phyloP scores from a whole-genome alignment of 2,329 filamentous ascomycete genomes.

The Sclerotinia trifoliorum region DNA sequence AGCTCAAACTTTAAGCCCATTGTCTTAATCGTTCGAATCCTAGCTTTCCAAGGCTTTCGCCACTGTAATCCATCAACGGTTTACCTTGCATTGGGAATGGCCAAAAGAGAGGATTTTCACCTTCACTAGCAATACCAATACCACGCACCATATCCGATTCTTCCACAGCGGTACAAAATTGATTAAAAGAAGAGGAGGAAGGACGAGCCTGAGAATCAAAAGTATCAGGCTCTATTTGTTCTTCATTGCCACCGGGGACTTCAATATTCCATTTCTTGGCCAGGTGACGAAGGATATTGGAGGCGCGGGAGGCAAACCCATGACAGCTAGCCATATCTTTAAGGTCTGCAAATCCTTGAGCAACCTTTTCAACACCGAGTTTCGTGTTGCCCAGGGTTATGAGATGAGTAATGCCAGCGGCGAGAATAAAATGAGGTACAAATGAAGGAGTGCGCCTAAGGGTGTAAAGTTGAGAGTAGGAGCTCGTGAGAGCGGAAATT shows the following conservation, averaged over 20 bases:
- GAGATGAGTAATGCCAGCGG: constrained; percentile 35
- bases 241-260: constrained; percentile 45
- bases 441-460: constrained; percentile 39
- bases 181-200: constrained; percentile 27
- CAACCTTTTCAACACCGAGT: constrained; percentile 44
- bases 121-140: constrained; percentile 20
- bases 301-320: constrained; percentile 34
- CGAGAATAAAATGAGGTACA: constrained; percentile 39
- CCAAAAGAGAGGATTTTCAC: constrained; percentile 36
- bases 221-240: constrained; percentile 39
- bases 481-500: constrained; percentile 40
- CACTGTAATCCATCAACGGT: constrained; percentile 29
- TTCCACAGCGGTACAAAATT: constrained; percentile 34
- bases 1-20: not conserved
- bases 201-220: constrained; percentile 32
- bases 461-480: constrained; percentile 38
- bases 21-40: constrained; percentile 8
- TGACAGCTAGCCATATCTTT: constrained; percentile 56
- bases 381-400: constrained; percentile 34
- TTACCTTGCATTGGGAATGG: constrained; percentile 37
- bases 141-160: constrained; percentile 39
- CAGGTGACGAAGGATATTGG: constrained; percentile 54
- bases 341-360: constrained; percentile 56
- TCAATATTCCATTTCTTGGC: constrained; percentile 59
- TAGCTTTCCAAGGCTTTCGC: not conserved